phyloP scores from a whole-genome alignment of 2,329 filamentous ascomycete genomes.

The Fusarium sacchari region DNA sequence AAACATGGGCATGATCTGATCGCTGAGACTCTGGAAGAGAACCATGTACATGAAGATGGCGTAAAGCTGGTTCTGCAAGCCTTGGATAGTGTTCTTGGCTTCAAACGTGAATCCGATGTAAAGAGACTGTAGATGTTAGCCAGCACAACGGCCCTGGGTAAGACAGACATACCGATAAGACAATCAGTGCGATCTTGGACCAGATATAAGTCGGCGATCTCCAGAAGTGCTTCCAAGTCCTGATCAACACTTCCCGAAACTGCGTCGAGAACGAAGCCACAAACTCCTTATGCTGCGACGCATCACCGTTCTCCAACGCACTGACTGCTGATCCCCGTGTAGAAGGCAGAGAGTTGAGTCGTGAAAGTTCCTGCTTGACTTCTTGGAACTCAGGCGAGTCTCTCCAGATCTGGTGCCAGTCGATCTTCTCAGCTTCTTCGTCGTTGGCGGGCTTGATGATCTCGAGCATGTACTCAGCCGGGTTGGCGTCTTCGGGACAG shows the following conservation, averaged over 20 bases:
- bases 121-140: constrained; percentile 48
- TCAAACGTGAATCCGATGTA: constrained; percentile 77
- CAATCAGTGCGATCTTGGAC: constrained; percentile 55
- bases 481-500: constrained; percentile 67
- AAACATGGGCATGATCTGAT: constrained; percentile 77
- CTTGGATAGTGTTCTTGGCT: constrained; percentile 63
- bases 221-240: constrained; percentile 48
- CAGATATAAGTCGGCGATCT: constrained; percentile 68
- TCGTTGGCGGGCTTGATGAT: constrained; percentile 43
- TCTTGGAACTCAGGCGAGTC: constrained; percentile 52
- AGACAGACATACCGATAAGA: constrained; percentile 37
- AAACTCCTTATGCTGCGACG: constrained; percentile 45
- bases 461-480: constrained; percentile 74
- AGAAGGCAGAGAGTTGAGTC: constrained; percentile 20
- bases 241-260: constrained; percentile 51
- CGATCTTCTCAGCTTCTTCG: constrained; percentile 53
- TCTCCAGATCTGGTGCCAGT: constrained; percentile 55
- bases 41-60: constrained; percentile 74
- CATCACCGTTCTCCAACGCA: background rate
- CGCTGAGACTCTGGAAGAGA: constrained; percentile 69
- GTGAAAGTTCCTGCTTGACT: constrained; percentile 40
- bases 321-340: background rate
- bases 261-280: constrained; percentile 47
- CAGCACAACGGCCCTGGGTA: no score
- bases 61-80: constrained; percentile 75